Percentiles rank a stretch among this genome's conserved stretches.
Evolutionary conservation across 2,329 filamentous ascomycete species (phyloP).

Genomic region (Phaeosphaeria sp.): DNA sequence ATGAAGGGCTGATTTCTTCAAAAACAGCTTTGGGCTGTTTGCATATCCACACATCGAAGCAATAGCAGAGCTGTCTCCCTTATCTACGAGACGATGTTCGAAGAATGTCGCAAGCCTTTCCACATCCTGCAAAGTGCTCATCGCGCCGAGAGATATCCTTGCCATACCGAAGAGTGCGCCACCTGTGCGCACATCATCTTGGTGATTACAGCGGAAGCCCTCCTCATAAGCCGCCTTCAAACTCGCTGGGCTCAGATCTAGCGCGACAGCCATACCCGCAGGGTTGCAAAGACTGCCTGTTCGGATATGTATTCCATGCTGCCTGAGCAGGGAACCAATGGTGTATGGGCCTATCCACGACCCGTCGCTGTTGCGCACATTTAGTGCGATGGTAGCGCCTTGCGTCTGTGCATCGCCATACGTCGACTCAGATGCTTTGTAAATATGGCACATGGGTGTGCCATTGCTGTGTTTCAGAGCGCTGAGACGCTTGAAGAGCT

Average conservation of each 20-base stretch:
- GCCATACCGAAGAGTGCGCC: constrained; percentile 65
- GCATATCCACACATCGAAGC: background rate
- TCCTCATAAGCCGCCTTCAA: constrained; percentile 62
- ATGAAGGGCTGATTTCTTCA: background rate
- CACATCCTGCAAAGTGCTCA: constrained; percentile 65
- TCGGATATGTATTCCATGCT: constrained; percentile 64
- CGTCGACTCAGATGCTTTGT: constrained; percentile 58
- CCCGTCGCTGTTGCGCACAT: constrained; percentile 62
- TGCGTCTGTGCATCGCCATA: constrained; percentile 63
- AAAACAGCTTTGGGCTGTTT: background rate
- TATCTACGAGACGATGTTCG: background rate
- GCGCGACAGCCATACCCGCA: constrained; percentile 56
- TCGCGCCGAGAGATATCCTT: constrained; percentile 66
- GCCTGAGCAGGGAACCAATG: constrained; percentile 66
- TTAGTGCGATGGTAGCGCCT: constrained; percentile 70
- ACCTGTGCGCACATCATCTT: constrained; percentile 61
- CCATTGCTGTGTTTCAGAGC: constrained; percentile 63
- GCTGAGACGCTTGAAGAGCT: constrained; percentile 57
- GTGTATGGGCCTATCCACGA: constrained; percentile 63
- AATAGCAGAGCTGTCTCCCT: background rate
- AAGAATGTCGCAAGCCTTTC: constrained; percentile 32
- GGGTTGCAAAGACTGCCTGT: constrained; percentile 66
- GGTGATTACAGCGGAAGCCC: constrained; percentile 65
- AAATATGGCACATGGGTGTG: constrained; percentile 59
- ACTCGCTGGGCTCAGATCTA: constrained; percentile 61